phyloP scores from a whole-genome alignment of 768 basidiomycete genomes.

The Nidularia pulvinata region DNA sequence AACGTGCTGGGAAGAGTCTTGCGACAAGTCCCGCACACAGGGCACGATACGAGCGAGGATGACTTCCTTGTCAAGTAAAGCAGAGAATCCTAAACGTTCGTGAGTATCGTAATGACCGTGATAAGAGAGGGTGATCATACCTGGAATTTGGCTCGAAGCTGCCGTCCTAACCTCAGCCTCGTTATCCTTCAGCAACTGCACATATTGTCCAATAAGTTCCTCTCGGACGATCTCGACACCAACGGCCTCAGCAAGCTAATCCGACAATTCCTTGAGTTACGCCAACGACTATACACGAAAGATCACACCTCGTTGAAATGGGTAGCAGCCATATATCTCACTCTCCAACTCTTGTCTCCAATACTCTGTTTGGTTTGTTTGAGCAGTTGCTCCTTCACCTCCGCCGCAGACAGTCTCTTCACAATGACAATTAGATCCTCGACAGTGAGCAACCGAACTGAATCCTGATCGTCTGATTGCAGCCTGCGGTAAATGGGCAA shows the following conservation, averaged over 20 bases:
- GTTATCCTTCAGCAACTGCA: constrained; percentile 94
- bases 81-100: constrained; percentile 76
- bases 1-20: constrained; percentile 96
- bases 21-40: constrained; percentile 91
- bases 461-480: constrained; percentile 96
- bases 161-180: constrained; percentile 99
- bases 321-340: constrained; percentile 97
- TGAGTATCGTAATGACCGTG: constrained; percentile 4
- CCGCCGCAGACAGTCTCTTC: constrained; percentile 78
- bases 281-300: background rate
- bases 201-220: constrained; percentile 91
- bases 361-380: constrained; percentile 88
- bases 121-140: constrained; percentile 33
- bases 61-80: constrained; percentile 90
- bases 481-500: constrained; percentile 93
- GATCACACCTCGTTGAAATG: constrained; percentile 87
- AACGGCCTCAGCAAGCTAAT: constrained; percentile 86
- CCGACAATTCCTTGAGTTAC: background rate
- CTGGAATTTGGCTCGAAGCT: constrained; percentile 95
- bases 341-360: constrained; percentile 97
- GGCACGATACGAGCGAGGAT: constrained; percentile 93
- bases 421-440: constrained; percentile 95
- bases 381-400: constrained; percentile 88
- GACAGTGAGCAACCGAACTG: constrained; percentile 92
- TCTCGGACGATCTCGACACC: constrained; percentile 91